phyloP scores from a whole-genome alignment of 2,329 filamentous ascomycete genomes.

The Claviceps arundinis region DNA sequence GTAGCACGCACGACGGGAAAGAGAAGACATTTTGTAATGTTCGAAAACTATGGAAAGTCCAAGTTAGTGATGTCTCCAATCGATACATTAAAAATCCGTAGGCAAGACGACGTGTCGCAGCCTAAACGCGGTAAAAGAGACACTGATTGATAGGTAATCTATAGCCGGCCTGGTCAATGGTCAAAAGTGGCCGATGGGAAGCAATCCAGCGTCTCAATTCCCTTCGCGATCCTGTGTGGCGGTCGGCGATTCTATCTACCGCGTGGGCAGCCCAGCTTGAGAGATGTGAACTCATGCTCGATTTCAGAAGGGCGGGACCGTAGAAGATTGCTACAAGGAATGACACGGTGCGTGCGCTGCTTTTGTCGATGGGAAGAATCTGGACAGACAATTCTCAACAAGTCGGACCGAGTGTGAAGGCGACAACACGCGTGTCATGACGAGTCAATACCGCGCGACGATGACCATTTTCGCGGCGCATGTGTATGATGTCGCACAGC shows the following conservation, averaged over 20 bases:
- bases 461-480: neutral
- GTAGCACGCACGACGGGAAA: constrained; percentile 74
- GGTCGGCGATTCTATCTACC: too few relatives aligned
- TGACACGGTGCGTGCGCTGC: too few relatives aligned
- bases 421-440: neutral
- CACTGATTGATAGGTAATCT: too few relatives aligned
- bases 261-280: neutral
- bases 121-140: neutral
- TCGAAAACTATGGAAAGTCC: neutral
- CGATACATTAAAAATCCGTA: neutral
- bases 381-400: neutral
- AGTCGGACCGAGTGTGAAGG: neutral
- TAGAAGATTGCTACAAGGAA: too few relatives aligned
- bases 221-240: too few relatives aligned
- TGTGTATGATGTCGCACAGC: neutral
- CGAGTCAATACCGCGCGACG: neutral
- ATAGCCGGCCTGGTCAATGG: too few relatives aligned
- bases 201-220: too few relatives aligned
- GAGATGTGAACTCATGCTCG: neutral
- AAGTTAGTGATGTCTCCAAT: neutral
- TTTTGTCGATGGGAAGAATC: neutral
- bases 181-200: too few relatives aligned
- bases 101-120: neutral
- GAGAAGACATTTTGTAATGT: constrained; percentile 52
- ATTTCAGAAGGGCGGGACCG: neutral